phyloP scores from a whole-genome alignment of 2,329 filamentous ascomycete genomes.

The Emergomyces africanus region DNA sequence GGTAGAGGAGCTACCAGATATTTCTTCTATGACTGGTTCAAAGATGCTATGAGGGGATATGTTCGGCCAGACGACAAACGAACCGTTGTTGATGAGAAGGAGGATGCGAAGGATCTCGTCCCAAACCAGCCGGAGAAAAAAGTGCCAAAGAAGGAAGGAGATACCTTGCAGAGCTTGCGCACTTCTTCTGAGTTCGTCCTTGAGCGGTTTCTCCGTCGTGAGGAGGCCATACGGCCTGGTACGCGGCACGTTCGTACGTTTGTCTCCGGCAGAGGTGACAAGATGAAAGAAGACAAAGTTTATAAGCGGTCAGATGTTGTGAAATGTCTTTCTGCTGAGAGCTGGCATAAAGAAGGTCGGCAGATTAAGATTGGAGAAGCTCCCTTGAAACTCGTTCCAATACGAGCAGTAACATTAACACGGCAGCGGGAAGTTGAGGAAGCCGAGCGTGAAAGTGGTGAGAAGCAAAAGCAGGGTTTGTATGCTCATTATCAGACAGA shows the following conservation, averaged over 20 bases:
- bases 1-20: slow-evolving; percentile 63
- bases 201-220: slow-evolving; percentile 73
- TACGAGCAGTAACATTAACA: slow-evolving; percentile 79
- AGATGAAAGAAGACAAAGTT: slow-evolving; percentile 64
- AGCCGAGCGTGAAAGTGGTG: slow-evolving; percentile 62
- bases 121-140: slow-evolving; percentile 61
- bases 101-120: slow-evolving; percentile 66
- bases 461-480: slow-evolving; percentile 75
- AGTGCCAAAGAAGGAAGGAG: slow-evolving; percentile 54
- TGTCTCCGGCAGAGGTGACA: slow-evolving; percentile 59
- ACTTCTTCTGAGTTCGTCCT: slow-evolving; percentile 74
- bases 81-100: slow-evolving; percentile 63
- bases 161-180: slow-evolving; percentile 82
- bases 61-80: slow-evolving; percentile 38
- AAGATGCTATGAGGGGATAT: slow-evolving; percentile 64
- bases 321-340: slow-evolving; percentile 79
- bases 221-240: slow-evolving; percentile 67
- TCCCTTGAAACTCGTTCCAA: slow-evolving; percentile 76
- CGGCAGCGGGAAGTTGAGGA: slow-evolving; percentile 83
- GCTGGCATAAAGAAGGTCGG: slow-evolving; percentile 94
- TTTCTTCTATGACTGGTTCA: slow-evolving; percentile 82
- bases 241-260: slow-evolving; percentile 64
- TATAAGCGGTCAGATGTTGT: slow-evolving; percentile 69
- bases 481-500: slow-evolving; percentile 80
- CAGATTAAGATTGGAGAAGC: slow-evolving; percentile 56